Conservation (phyloP, 495 filamentous ascomycete species). For the Durotheca rogersii region DNA sequence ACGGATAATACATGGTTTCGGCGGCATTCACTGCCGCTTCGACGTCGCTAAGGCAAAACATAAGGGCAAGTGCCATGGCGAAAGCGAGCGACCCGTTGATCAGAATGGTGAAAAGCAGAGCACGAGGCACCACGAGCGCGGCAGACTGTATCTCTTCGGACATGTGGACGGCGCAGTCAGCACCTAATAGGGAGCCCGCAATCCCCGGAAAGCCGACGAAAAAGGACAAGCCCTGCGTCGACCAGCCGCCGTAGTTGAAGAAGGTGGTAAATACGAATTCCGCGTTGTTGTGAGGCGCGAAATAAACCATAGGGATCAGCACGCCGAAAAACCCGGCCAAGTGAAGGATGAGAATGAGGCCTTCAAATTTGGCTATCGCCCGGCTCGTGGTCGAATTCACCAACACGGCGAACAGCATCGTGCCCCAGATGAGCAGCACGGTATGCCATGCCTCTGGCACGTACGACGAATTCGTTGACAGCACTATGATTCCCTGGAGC, state of each 20-base stretch:
- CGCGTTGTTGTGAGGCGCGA: constrained; percentile 43
- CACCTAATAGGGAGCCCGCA: constrained; percentile 25
- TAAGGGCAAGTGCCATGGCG: constrained; percentile 49
- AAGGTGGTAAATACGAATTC: constrained; percentile 42
- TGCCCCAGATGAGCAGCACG: constrained; percentile 48
- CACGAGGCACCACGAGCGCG: constrained; percentile 45
- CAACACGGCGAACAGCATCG: constrained; percentile 43
- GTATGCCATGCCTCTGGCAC: constrained; percentile 48
- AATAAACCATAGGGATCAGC: constrained; percentile 49
- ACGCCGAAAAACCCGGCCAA: constrained; percentile 55
- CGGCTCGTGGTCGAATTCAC: constrained; percentile 47
- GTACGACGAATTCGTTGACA: constrained; percentile 43
- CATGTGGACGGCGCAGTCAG: constrained; percentile 47
- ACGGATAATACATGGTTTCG: constrained; percentile 44
- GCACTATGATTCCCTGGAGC: constrained; percentile 40
- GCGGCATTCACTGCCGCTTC: constrained; percentile 37
- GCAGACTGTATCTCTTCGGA: constrained; percentile 56
- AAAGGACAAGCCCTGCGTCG: constrained; percentile 38
- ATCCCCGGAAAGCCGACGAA: constrained; percentile 33
- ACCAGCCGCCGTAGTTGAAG: constrained; percentile 48
- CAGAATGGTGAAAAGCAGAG: constrained; percentile 42
- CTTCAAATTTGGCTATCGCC: constrained; percentile 48
- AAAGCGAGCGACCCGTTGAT: constrained; percentile 53
- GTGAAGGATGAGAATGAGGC: constrained; percentile 49
- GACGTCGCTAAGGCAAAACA: constrained; percentile 52